Percentiles rank a stretch among this genome's conserved stretches.
Conservation (phyloP, 371 early-diverging fungal species). For the Mortierella polycephala region DNA sequence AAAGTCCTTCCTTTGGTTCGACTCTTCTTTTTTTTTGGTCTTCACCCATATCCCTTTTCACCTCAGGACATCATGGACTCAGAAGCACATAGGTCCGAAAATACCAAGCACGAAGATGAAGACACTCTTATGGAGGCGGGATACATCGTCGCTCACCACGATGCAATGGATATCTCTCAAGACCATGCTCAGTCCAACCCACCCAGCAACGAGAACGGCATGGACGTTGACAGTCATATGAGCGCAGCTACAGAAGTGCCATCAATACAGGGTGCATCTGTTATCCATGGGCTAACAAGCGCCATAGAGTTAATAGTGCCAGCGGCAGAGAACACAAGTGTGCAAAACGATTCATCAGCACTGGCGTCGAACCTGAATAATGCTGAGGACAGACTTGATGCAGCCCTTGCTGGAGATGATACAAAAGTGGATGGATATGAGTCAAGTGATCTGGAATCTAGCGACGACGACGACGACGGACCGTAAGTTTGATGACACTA, state of each 20-base stretch:
- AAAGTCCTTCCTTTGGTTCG: too few species aligned
- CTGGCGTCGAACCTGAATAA: not conserved
- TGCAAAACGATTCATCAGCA: not conserved
- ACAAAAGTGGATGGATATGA: conserved; percentile 38
- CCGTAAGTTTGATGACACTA: conserved; percentile 14
- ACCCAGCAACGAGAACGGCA: conserved; percentile 1
- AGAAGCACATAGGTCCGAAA: too few species aligned
- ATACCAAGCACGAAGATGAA: conserved; percentile 4
- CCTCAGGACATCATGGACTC: too few species aligned
- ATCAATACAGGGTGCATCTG: conserved; percentile 1
- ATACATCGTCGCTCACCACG: not conserved
- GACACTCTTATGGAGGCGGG: conserved; percentile 14
- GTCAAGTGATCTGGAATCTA: conserved; percentile 52
- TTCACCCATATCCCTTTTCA: too few species aligned
- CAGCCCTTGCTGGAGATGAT: conserved; percentile 31
- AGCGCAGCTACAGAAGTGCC: not conserved
- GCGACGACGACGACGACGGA: conserved; percentile 37
- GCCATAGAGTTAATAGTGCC: not conserved
- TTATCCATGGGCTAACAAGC: not conserved
- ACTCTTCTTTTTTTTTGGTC: too few species aligned
- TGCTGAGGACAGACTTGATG: conserved; percentile 43
- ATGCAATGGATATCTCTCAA: too few species aligned
- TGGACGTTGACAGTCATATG: conserved; percentile 44
- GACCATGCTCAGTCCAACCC: too few species aligned
- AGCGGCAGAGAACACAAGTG: not conserved